Base-by-base conservation (phyloP, 345 rosid species). In the rapeseed (Brassica napus) region DNA sequence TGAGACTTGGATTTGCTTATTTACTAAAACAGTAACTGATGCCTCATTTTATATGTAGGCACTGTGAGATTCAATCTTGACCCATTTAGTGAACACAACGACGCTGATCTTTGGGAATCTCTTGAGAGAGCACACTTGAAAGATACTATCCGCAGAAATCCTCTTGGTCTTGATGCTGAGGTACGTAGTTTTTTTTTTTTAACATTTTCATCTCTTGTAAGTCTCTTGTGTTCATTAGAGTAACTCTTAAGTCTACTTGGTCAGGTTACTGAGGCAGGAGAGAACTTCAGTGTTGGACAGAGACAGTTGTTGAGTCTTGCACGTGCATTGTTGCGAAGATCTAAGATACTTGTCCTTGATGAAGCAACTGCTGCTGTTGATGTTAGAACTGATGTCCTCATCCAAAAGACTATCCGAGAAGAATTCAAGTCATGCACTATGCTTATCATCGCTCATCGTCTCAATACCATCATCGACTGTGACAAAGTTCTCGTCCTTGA, bases 311-410 rank as follows among this genome's bases (percentile, higher is more conserved):
- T 95, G 70, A 95, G 99, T 89, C 99, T 95, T 87, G 91, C 98
- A 55, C 97, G 99, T 61, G 99, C 99, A 10, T 78, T 95, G 77
- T 81, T 95, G 79, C 91, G 99, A 71, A 87, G 99, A 80, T 90
- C 99, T 23, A 95, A 95, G 90, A 95, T 95, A 83, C 97, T 95
- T 63, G 92, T 93, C 23, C 99, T 95, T 32, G 99, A 95, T 82
- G 99, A 95, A 86, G 99, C 99, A 69, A 95, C 99, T 69, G 99
- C 99, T 44, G 98, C 99, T 79, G 99, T 95, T 66, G 99, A 95
- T 78, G 99, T 95, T 35, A 88, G 99, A 83, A 95, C 99, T 4
- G 99, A 95, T 86, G 97, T 97, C 72, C 89, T 95, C 74, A 95
- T 95, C 76, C 99, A 95, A 87, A 93, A 93, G 86, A 95, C 99